Evolutionary conservation across 805 yeast genomes (phyloP).

Genomic region (Komagataella populi): DNA sequence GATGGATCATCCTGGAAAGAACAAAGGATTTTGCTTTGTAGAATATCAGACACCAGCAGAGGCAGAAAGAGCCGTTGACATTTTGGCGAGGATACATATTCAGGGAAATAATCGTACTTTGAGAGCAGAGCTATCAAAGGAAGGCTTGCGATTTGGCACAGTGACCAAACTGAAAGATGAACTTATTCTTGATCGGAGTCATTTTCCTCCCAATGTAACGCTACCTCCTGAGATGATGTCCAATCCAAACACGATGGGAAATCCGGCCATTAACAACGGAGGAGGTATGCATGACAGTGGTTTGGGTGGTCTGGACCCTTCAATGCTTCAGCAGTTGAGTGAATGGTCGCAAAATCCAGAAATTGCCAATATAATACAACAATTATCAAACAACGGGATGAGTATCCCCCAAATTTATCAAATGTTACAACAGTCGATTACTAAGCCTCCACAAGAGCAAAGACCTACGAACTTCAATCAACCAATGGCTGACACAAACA

Average conservation of each 20-base stretch:
- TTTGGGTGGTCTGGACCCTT: slow-evolving; percentile 1
- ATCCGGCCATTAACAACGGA: background rate
- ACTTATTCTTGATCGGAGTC: slow-evolving; percentile 27
- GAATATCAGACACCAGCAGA: slow-evolving; percentile 40
- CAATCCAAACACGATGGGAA: slow-evolving; percentile 2
- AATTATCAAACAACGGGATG: slow-evolving; percentile 21
- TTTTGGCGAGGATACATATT: slow-evolving; percentile 30
- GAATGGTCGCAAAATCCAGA: slow-evolving; percentile 14
- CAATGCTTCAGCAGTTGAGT: slow-evolving; percentile 3
- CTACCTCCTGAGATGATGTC: slow-evolving; percentile 35
- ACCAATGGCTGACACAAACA: slow-evolving; percentile 3
- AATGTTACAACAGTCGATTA: slow-evolving; percentile 15
- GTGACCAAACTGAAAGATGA: slow-evolving; percentile 25
- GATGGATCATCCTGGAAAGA: slow-evolving; percentile 41
- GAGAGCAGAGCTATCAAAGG: slow-evolving; percentile 48
- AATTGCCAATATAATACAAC: slow-evolving; percentile 18
- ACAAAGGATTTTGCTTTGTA: slow-evolving; percentile 56
- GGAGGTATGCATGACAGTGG: background rate
- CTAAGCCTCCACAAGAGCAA: slow-evolving; percentile 2
- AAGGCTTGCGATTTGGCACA: slow-evolving; percentile 31
- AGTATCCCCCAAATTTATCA: slow-evolving; percentile 17
- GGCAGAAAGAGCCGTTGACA: slow-evolving; percentile 33
- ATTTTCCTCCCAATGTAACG: slow-evolving; percentile 42
- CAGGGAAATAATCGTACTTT: slow-evolving; percentile 21
- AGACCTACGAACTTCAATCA: background rate